phyloP scores from a whole-genome alignment of 129 eudicot species.

The Helianthus annuus region DNA sequence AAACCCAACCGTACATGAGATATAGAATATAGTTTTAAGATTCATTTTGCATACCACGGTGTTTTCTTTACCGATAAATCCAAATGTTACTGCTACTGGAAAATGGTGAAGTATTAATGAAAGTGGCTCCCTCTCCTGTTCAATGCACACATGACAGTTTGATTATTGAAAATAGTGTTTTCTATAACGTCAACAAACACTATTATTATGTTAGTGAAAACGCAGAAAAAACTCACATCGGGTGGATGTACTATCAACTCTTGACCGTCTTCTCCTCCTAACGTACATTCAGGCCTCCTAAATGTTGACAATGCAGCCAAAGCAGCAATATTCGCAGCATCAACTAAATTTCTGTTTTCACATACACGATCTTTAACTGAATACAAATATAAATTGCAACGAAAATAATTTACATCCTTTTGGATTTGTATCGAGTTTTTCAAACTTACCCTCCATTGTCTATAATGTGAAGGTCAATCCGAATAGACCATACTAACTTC shows the following conservation, averaged over 20 bases:
- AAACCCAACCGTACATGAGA: background rate
- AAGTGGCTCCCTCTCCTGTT: constrained; percentile 79
- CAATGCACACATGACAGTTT: constrained; percentile 17
- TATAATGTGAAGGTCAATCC: constrained; percentile 83
- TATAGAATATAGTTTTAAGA: background rate
- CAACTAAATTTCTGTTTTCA: constrained; percentile 80
- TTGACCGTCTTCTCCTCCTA: constrained; percentile 93
- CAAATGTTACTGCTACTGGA: constrained; percentile 91
- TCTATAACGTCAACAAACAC: background rate
- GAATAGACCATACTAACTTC: constrained; percentile 88
- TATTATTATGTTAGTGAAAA: background rate
- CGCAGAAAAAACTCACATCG: constrained; percentile 45
- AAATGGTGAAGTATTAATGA: constrained; percentile 87
- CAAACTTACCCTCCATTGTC: constrained; percentile 93
- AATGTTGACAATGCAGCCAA: constrained; percentile 85
- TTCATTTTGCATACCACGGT: constrained; percentile 54
- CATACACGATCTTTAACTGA: too few relatives aligned
- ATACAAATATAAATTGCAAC: background rate
- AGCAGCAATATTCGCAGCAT: constrained; percentile 99
- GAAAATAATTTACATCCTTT: background rate
- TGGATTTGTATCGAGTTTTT: background rate
- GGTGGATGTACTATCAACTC: constrained; percentile 88
- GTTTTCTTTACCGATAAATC: constrained; percentile 64
- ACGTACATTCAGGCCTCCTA: constrained; percentile 86
- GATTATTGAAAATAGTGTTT: background rate